These are phyloP conservation scores for Bipolaris zeicola DNA, from an alignment of 2,329 filamentous ascomycete species.

Conservation along the genomic window DNA sequence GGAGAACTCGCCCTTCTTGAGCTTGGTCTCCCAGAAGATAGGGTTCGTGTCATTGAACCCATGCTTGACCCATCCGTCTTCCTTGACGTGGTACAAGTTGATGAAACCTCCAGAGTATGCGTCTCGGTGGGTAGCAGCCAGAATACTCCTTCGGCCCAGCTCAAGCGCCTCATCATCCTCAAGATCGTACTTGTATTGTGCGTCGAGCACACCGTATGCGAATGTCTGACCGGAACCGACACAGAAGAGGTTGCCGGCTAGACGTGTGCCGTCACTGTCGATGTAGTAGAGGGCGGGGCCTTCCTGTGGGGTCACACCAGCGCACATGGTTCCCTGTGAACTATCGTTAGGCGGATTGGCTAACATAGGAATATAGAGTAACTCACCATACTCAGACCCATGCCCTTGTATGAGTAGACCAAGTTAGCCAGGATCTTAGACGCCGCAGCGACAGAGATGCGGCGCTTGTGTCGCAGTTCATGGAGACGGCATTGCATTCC, in stretches of 20 bases:
- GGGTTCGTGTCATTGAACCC: constrained; percentile 98
- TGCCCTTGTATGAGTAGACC: constrained; percentile 98
- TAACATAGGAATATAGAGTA: neutral
- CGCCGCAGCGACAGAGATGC: constrained; percentile 95
- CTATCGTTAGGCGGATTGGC: constrained; percentile 12
- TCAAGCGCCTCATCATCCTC: constrained; percentile 86
- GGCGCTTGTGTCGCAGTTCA: constrained; percentile 98
- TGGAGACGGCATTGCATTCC: constrained; percentile 99
- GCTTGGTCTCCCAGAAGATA: constrained; percentile 99
- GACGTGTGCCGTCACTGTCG: constrained; percentile 91
- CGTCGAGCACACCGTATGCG: constrained; percentile 96
- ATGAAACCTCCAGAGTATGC: constrained; percentile 99
- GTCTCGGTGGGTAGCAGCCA: constrained; percentile 95
- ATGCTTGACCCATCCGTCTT: constrained; percentile 98
- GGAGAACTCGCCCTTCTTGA: constrained; percentile 97
- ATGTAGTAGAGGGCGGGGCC: constrained; percentile 99
- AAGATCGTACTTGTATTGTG: constrained; percentile 91
- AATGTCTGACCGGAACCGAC: constrained; percentile 98
- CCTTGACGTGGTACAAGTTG: constrained; percentile 99
- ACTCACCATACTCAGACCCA: constrained; percentile 86
- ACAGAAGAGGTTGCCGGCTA: constrained; percentile 95
- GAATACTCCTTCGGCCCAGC: constrained; percentile 87
- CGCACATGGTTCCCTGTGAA: constrained; percentile 86
- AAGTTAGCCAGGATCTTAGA: constrained; percentile 99
- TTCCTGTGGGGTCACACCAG: constrained; percentile 92